Conservation (phyloP, 2,329 filamentous ascomycete species). For the Diplodia corticola region DNA sequence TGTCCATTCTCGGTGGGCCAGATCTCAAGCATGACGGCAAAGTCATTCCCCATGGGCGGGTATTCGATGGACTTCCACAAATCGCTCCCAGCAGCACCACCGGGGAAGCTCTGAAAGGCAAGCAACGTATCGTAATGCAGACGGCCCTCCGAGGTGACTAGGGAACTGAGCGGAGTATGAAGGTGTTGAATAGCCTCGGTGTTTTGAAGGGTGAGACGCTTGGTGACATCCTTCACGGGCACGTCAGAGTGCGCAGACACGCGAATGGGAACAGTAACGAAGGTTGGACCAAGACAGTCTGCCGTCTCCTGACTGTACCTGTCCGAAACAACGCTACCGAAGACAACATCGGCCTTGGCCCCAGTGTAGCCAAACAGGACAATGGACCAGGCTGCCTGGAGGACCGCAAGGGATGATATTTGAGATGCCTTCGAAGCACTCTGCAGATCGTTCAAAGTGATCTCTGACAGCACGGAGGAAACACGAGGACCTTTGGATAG, state of each 20-base stretch:
- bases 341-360: conserved; percentile 14
- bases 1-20: conserved; percentile 29
- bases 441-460: conserved; percentile 4
- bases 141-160: conserved; percentile 15
- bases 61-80: conserved; percentile 24
- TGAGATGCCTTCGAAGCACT: conserved; percentile 16
- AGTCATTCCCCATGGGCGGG: conserved; percentile 36
- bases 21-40: conserved; percentile 37
- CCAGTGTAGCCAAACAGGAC: conserved; percentile 20
- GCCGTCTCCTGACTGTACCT: conserved; percentile 19
- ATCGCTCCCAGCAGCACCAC: background rate
- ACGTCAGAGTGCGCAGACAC: conserved; percentile 3
- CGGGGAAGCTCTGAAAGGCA: conserved; percentile 21
- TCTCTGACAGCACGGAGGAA: background rate
- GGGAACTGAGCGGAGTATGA: conserved; percentile 19
- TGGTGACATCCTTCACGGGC: background rate
- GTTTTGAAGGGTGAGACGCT: conserved; percentile 19
- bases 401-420: conserved; percentile 13
- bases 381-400: conserved; percentile 21
- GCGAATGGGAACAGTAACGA: conserved; percentile 19
- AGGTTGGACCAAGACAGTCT: conserved; percentile 20
- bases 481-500: conserved; percentile 9
- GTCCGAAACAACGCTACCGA: conserved; percentile 22
- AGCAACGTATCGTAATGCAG: conserved; percentile 21
- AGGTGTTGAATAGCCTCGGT: conserved; percentile 17